Evolutionary conservation across 805 yeast species (phyloP).

Genomic region (Yueomyces sinensis): DNA sequence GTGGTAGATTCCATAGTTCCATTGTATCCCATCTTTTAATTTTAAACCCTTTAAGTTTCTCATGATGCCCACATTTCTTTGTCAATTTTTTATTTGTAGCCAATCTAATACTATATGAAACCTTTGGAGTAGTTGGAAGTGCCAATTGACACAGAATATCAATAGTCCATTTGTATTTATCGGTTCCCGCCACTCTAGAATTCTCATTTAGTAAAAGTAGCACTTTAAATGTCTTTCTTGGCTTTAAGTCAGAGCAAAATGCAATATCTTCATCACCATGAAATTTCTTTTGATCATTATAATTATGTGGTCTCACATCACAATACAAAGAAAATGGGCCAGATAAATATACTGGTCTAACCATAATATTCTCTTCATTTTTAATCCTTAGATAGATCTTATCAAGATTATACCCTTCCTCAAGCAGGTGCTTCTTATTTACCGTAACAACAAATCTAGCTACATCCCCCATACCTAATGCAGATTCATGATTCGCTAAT

Average conservation of each 20-base stretch:
- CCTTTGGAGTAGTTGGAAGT: constrained; percentile 54
- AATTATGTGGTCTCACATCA: constrained; percentile 62
- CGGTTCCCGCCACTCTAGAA: constrained; percentile 12
- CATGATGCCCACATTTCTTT: constrained; percentile 2
- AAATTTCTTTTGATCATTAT: constrained; percentile 33
- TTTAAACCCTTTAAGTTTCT: constrained; percentile 3
- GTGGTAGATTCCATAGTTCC: constrained; percentile 67
- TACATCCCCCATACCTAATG: constrained; percentile 20
- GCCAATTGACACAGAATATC: constrained; percentile 74
- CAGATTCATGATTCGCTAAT: not conserved
- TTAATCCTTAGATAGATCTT: constrained; percentile 36
- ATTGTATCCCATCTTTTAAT: constrained; percentile 39
- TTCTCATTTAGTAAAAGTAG: constrained; percentile 36
- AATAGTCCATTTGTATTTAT: constrained; percentile 54
- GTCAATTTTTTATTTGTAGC: constrained; percentile 29
- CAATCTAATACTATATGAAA: constrained; percentile 51
- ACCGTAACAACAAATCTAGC: constrained; percentile 14
- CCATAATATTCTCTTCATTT: constrained; percentile 57
- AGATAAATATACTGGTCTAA: constrained; percentile 72
- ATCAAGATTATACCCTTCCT: constrained; percentile 3
- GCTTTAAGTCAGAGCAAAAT: constrained; percentile 45
- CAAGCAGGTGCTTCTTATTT: constrained; percentile 7
- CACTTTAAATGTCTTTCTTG: constrained; percentile 56
- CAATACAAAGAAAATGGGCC: constrained; percentile 85
- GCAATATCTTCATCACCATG: constrained; percentile 27